Evolutionary conservation across 148 eudicot genomes (phyloP).

Genomic region (Fagopyrum homotropicum): DNA sequence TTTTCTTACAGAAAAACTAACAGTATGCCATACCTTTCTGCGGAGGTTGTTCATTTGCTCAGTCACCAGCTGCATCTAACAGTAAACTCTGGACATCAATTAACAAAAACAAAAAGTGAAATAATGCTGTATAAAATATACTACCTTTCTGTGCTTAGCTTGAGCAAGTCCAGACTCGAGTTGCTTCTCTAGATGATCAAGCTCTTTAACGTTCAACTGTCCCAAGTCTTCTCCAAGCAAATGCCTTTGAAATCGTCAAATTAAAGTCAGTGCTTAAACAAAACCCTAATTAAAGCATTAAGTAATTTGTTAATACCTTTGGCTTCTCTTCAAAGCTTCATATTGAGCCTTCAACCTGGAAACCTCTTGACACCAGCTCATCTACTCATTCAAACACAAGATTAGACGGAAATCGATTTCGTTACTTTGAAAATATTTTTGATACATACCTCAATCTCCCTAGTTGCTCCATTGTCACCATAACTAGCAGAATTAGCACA

Average conservation of each 20-base stretch:
- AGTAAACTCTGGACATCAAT: constrained; percentile 16
- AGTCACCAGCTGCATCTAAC: constrained; percentile 62
- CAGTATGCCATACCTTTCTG: constrained; percentile 43
- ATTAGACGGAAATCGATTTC: not conserved
- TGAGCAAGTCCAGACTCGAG: constrained; percentile 78
- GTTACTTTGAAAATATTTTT: not conserved
- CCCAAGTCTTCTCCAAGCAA: constrained; percentile 93
- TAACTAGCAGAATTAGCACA: not conserved
- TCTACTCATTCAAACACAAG: constrained; percentile 5
- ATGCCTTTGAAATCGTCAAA: constrained; percentile 37
- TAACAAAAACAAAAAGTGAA: not conserved
- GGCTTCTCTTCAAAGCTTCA: constrained; percentile 64
- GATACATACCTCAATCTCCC: not conserved
- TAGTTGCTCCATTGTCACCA: not conserved
- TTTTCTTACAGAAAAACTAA: not conserved
- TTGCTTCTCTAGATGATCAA: constrained; percentile 86
- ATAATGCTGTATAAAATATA: not conserved
- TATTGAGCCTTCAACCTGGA: constrained; percentile 60
- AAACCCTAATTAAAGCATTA: not conserved
- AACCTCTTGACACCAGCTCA: constrained; percentile 85
- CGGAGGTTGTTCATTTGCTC: constrained; percentile 90
- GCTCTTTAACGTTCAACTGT: constrained; percentile 60
- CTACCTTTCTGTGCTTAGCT: constrained; percentile 82
- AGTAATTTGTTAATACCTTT: constrained; percentile 38
- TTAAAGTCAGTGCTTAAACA: not conserved